These are phyloP conservation scores for Candida golubevii DNA, from an alignment of 805 yeast genomes.

Conservation along the genomic window DNA sequence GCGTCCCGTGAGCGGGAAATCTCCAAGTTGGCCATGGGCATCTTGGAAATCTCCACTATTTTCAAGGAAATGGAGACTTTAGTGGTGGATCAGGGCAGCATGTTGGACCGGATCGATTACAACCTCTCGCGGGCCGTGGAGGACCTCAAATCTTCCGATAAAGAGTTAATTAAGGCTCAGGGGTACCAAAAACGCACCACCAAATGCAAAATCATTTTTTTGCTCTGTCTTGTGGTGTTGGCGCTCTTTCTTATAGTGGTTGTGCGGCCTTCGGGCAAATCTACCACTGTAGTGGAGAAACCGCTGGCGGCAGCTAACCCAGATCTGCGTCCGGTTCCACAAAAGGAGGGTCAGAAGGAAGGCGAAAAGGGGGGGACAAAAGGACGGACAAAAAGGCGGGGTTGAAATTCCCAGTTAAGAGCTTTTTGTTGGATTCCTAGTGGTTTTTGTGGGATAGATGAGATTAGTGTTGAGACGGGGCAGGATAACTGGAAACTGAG, in stretches of 20 bases:
- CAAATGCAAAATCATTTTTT: conserved; percentile 81
- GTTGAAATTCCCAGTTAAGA: neutral
- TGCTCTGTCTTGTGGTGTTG: conserved; percentile 66
- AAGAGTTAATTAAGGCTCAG: conserved; percentile 72
- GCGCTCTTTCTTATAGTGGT: conserved; percentile 67
- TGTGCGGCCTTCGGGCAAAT: conserved; percentile 50
- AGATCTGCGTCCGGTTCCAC: conserved; percentile 8
- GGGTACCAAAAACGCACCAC: conserved; percentile 82
- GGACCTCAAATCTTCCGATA: conserved; percentile 71
- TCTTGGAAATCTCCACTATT: conserved; percentile 86
- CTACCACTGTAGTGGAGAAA: conserved; percentile 22
- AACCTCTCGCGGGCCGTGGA: conserved; percentile 77
- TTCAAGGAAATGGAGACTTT: conserved; percentile 89
- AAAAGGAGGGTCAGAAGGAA: neutral
- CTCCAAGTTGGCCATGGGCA: conserved; percentile 87
- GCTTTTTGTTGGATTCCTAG: neutral
- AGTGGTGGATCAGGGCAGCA: conserved; percentile 93
- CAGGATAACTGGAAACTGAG: too few species aligned
- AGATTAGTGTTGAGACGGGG: too few species aligned
- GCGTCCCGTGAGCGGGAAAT: conserved; percentile 86
- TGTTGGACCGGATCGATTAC: conserved; percentile 90
- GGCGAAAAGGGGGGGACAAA: neutral
- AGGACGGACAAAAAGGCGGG: too few species aligned
- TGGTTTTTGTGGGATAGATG: too few species aligned
- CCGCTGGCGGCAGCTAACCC: conserved; percentile 1